Conservation (phyloP, 371 early-diverging fungal genomes). For the Mucor irregularis region DNA sequence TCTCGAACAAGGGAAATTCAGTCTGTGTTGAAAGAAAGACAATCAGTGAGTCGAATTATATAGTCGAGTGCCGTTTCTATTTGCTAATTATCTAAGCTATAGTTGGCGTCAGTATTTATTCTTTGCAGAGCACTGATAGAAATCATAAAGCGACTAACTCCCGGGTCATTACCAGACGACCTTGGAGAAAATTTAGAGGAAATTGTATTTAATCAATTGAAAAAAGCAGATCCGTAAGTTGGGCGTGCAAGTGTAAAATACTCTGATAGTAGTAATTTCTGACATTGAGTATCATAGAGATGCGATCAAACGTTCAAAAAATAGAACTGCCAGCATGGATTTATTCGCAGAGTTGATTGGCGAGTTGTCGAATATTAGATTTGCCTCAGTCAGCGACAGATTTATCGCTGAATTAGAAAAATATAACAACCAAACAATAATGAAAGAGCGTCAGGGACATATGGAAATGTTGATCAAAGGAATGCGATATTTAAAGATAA, state of each 20-base stretch:
- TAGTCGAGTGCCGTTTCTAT: background rate
- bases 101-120: constrained; percentile 88
- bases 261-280: too few species aligned
- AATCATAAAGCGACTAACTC: constrained; percentile 74
- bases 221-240: constrained; percentile 85
- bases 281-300: constrained; percentile 50
- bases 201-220: constrained; percentile 88
- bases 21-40: constrained; percentile 48
- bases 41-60: constrained; percentile 38
- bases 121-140: constrained; percentile 86
- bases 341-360: constrained; percentile 89
- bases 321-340: constrained; percentile 85
- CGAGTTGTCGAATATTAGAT: constrained; percentile 82
- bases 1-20: constrained; percentile 42
- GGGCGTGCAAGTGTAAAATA: too few species aligned
- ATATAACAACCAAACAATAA: constrained; percentile 55
- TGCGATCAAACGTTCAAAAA: constrained; percentile 72
- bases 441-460: constrained; percentile 74
- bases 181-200: constrained; percentile 91
- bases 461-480: constrained; percentile 86
- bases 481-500: constrained; percentile 89
- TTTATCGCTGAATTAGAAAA: constrained; percentile 88
- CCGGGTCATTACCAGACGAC: constrained; percentile 77
- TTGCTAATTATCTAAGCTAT: background rate
- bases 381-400: constrained; percentile 91